phyloP scores from a whole-genome alignment of 176 grass and related monocot species.

The Metroxylon sagu region DNA sequence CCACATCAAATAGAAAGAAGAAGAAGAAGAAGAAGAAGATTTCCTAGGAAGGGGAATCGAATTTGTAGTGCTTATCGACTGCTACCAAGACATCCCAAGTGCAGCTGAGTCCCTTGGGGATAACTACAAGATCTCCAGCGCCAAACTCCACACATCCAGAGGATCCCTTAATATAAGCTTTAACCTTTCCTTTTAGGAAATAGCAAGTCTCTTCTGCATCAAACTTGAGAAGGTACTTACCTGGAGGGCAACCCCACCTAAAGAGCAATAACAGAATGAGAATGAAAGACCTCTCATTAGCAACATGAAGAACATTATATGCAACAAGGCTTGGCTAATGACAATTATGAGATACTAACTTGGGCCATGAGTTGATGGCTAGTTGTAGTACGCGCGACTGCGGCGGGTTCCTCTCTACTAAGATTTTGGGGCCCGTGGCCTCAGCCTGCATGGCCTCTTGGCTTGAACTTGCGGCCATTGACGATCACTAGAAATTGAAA shows the following conservation, averaged over 20 bases:
- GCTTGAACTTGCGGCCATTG: slow-evolving; percentile 70
- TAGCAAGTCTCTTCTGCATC: slow-evolving; percentile 85
- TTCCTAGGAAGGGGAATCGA: slow-evolving; percentile 48
- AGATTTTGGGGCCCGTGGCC: slow-evolving; percentile 33
- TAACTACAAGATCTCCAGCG: slow-evolving; percentile 77
- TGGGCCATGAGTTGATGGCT: slow-evolving; percentile 90
- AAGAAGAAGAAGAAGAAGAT: no score
- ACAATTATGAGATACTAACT: slow-evolving; percentile 31
- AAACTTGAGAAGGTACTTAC: slow-evolving; percentile 74
- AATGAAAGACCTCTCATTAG: neutral
- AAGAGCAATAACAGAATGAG: neutral
- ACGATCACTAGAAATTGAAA: no score
- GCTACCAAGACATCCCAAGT: slow-evolving; percentile 73
- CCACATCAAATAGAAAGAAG: neutral
- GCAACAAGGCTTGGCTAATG: neutral
- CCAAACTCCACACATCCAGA: slow-evolving; percentile 70
- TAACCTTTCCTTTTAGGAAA: slow-evolving; percentile 73
- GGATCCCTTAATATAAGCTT: slow-evolving; percentile 60
- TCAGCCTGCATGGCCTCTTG: slow-evolving; percentile 50
- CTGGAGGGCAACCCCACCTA: slow-evolving; percentile 74
- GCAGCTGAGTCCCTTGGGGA: slow-evolving; percentile 86
- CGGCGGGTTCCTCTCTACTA: slow-evolving; percentile 56
- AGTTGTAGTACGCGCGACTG: slow-evolving; percentile 55
- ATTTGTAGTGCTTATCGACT: slow-evolving; percentile 91
- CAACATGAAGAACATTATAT: neutral